phyloP scores from a whole-genome alignment of 1,284 basidiomycete genomes.

The Marasmius oreades region DNA sequence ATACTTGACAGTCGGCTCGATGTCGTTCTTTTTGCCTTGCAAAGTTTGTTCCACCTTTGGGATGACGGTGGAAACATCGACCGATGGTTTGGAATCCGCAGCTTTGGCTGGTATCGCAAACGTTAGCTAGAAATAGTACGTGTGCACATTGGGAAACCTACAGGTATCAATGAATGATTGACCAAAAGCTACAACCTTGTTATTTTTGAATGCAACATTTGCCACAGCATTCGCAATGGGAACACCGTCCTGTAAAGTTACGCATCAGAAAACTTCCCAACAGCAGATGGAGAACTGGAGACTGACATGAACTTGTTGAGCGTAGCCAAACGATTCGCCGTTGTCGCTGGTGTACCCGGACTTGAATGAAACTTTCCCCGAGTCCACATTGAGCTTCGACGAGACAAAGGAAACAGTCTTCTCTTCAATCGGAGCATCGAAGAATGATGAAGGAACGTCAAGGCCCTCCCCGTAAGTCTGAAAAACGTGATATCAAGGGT shows the following conservation, averaged over 20 bases:
- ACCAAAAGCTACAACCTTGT: conserved; percentile 2
- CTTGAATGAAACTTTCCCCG: not conserved
- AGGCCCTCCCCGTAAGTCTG: not conserved
- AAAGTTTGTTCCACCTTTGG: conserved; percentile 26
- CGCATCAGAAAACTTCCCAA: not conserved
- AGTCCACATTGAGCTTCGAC: not conserved
- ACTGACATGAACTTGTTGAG: not conserved
- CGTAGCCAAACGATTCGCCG: not conserved
- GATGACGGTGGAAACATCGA: conserved; percentile 26
- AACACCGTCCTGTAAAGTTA: not conserved
- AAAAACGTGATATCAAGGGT: not conserved
- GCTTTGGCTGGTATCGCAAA: conserved; percentile 19
- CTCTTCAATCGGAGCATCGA: not conserved
- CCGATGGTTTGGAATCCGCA: conserved; percentile 26
- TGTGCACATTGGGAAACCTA: not conserved
- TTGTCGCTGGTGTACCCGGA: not conserved
- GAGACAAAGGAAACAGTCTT: not conserved
- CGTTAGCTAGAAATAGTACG: no score
- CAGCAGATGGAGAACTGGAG: conserved; percentile 14
- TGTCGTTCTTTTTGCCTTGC: conserved; percentile 29
- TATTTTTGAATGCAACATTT: not conserved
- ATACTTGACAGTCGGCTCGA: conserved; percentile 32
- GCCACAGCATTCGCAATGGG: not conserved
- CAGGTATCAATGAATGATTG: not conserved
- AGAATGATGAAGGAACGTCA: not conserved